Conservation (phyloP, 169 alveolate species). For the Eimeria zaria region DNA sequence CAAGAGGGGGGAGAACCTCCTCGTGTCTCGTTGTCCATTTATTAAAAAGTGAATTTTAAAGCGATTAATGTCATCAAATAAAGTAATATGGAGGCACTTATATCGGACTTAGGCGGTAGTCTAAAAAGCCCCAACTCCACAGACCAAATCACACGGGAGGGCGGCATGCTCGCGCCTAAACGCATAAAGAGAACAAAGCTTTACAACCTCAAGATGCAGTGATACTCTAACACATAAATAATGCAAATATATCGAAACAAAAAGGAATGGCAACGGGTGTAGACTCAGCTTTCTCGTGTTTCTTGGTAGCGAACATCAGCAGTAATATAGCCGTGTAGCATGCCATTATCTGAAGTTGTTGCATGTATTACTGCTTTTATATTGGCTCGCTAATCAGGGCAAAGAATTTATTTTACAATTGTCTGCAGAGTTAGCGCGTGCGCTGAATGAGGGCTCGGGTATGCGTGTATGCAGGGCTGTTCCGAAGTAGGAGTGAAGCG, state of each 20-base stretch:
- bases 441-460: not conserved
- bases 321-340: not conserved
- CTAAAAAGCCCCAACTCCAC: not conserved
- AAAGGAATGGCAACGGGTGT: not conserved
- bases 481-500: not conserved
- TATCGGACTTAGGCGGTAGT: not conserved
- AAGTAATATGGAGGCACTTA: not conserved
- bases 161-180: not conserved
- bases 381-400: not conserved
- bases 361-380: not conserved
- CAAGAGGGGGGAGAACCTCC: not conserved
- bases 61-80: not conserved
- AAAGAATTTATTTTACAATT: not conserved
- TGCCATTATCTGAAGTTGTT: not conserved
- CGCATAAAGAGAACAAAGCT: not conserved
- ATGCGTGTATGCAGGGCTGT: not conserved
- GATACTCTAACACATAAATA: not conserved
- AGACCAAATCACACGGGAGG: not conserved
- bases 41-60: not conserved
- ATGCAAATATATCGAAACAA: not conserved
- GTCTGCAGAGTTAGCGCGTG: not conserved
- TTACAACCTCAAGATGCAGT: not conserved
- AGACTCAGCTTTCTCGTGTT: not conserved
- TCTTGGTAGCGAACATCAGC: not conserved
- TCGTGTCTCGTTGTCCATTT: not conserved